Base-by-base conservation (phyloP, 2,329 filamentous ascomycete genomes). In the Zymoseptoria ardabiliae region DNA sequence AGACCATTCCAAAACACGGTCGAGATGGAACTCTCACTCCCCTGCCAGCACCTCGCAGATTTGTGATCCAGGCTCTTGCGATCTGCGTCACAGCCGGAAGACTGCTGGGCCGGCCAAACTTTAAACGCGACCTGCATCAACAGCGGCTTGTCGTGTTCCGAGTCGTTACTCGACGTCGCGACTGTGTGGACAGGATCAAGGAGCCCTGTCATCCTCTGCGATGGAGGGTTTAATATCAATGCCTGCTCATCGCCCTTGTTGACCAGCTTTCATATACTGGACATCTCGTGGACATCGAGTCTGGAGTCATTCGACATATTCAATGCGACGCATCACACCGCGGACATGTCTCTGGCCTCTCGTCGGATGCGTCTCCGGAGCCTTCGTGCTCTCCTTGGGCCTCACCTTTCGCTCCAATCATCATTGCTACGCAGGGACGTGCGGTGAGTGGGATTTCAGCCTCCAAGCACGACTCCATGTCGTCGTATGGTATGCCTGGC, bases 401-500 rank as follows among this genome's bases (percentile, higher is more conserved):
- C 55, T 63, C 6, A 63, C 58, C 8, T 63, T 51, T 30, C 56
- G 51, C 25, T 60, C 58, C 13, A 56, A 63, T 35, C 54, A 59
- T 23, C 56, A 61, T 45, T 63, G 61, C 57, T 63, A 55, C 50
- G 61, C 61, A 11, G 61, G 59, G 17, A 56, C 53, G 5, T 63
- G 61, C 35, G 61, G 59, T 10, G 55, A 58, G 35, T 55, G 52
- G 28, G 50, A 61, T 9, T 63, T 63, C 45, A 57, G 59, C 20
- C 22, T 60, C 8, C 61, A 63, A 53, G 61, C 61, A 54, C 59
- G 61, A 45, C 48, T 61, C 13, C 61, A 63, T 48, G 55, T 63
- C 28, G 58, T 58, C 6, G 60, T 63, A 4, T 63, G 61, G 61
- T 63, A 63, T 25, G 21, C 49, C 10, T 63, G 61, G 59, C 20